phyloP scores from a whole-genome alignment of 1,284 basidiomycete genomes.

The Meripilus lineatus region DNA sequence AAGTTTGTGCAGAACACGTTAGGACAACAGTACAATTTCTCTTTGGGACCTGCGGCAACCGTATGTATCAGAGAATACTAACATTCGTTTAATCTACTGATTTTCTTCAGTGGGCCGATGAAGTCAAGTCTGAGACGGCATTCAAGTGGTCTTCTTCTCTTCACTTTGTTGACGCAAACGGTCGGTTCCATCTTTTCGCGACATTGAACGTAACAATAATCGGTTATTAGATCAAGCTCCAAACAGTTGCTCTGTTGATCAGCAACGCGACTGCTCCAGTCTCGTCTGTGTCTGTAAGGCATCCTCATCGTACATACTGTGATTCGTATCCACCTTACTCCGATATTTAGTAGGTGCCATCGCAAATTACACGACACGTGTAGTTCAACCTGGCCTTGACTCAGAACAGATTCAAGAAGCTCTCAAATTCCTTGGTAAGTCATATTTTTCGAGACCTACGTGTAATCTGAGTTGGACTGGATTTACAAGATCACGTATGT shows the following conservation, averaged over 20 bases:
- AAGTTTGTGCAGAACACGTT: conserved; percentile 40
- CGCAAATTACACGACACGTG: conserved; percentile 51
- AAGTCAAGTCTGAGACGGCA: conserved; percentile 31
- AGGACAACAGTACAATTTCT: conserved; percentile 33
- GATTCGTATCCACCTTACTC: neutral
- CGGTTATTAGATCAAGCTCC: conserved; percentile 29
- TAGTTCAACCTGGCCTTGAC: conserved; percentile 36
- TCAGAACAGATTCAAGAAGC: conserved; percentile 42
- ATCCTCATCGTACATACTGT: neutral
- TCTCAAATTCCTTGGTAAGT: conserved; percentile 39
- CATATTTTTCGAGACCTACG: neutral
- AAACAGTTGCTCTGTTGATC: conserved; percentile 39
- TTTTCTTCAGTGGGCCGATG: conserved; percentile 40
- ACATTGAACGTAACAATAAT: neutral
- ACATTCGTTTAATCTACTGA: neutral
- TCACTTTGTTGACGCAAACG: conserved; percentile 48
- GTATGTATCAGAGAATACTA: conserved; percentile 24
- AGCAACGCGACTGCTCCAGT: conserved; percentile 38
- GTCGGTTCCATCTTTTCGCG: conserved; percentile 18
- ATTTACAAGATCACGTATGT: conserved; percentile 31
- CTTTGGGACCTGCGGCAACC: conserved; percentile 42
- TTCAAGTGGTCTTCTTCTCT: conserved; percentile 39
- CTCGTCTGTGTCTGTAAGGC: conserved; percentile 41
- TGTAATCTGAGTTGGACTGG: no score
- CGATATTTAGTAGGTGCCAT: conserved; percentile 42